Evolutionary conservation across 2,329 filamentous ascomycete genomes (phyloP), one percentile per base, ranked within the genome.

Genomic region (Pezicula carpinea): DNA sequence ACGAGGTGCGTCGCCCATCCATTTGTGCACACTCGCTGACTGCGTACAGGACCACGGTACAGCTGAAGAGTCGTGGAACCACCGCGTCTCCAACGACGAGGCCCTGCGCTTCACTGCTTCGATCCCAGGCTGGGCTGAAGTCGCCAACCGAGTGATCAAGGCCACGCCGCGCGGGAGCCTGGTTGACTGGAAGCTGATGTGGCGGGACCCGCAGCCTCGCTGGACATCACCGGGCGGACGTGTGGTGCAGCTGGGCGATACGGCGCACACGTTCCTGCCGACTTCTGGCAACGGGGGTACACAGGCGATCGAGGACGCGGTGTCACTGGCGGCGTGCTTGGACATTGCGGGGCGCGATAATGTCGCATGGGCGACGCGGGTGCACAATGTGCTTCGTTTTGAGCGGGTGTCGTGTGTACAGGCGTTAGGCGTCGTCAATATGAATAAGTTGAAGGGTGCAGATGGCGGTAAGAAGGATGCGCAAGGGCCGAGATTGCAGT

Each of bases 181-280:
- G 8, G 48, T 59, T 31, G 56, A 59, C 35, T 59, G 50, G 47
- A 51, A 53, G 18, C 48, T 59, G 22, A 50, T 58, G 32, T 48
- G 49, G 46, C 52, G 57, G 23, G 52, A 56, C 17, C 55, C 55
- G 10, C 41, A 54, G 11, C 49, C 52, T 13, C 53, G 49, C 8
- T 60, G 63, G 63, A 48, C 59, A 23, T 64, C 61, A 8, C 47
- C 56, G 14, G 53, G 50, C 1, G 60, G 54, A 7, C 57, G 60
- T 11, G 59, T 66, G 15, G 53, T 63, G 13, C 54, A 64, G 31
- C 54, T 69, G 32, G 66, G 66, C 8, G 64, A 68, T 48, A 57
- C 61, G 13, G 65, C 66, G 15, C 66, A 68, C 52, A 55, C 63
- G 15, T 64, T 65, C 35, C 53, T 66, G 3, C 66, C 66, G 0